Evolutionary conservation across 1,284 basidiomycete genomes (phyloP).

Genomic region (Tranzscheliella williamsii): DNA sequence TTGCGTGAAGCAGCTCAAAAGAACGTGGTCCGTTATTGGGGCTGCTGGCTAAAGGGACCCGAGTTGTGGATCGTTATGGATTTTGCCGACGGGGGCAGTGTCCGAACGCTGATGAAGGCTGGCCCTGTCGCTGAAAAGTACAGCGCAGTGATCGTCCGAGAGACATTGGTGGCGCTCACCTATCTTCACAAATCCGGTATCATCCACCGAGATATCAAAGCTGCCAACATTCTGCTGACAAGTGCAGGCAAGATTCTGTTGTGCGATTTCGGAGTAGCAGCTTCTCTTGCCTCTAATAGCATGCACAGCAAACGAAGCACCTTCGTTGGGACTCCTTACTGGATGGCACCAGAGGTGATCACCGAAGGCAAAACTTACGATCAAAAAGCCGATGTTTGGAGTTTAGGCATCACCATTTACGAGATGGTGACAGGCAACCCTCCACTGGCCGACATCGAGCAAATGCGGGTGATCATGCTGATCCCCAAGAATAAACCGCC

Average conservation of each 20-base stretch:
- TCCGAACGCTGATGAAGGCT: slow-evolving; percentile 79
- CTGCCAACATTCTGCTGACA: slow-evolving; percentile 49
- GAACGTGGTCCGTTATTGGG: slow-evolving; percentile 94
- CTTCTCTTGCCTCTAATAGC: slow-evolving; percentile 76
- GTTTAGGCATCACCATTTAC: slow-evolving; percentile 45
- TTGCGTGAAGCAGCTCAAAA: slow-evolving; percentile 74
- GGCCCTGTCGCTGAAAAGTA: slow-evolving; percentile 83
- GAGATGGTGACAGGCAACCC: slow-evolving; percentile 50
- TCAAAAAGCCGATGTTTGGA: slow-evolving; percentile 50
- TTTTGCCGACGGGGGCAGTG: slow-evolving; percentile 91
- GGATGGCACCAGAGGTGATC: slow-evolving; percentile 55
- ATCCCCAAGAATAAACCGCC: slow-evolving; percentile 88
- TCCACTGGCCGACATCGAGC: slow-evolving; percentile 64
- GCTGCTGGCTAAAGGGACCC: slow-evolving; percentile 89
- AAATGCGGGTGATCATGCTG: slow-evolving; percentile 85
- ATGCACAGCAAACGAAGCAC: slow-evolving; percentile 62
- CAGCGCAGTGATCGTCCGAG: slow-evolving; percentile 82
- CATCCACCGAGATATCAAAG: slow-evolving; percentile 49
- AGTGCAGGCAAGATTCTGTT: slow-evolving; percentile 32
- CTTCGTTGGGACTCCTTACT: slow-evolving; percentile 52
- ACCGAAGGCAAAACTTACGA: slow-evolving; percentile 62
- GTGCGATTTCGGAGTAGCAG: slow-evolving; percentile 64
- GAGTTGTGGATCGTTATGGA: slow-evolving; percentile 99
- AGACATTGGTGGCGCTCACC: slow-evolving; percentile 66
- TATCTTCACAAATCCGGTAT: slow-evolving; percentile 44